Evolutionary conservation across 2,329 filamentous ascomycete species (phyloP).

Genomic region (Zalaria sp.): DNA sequence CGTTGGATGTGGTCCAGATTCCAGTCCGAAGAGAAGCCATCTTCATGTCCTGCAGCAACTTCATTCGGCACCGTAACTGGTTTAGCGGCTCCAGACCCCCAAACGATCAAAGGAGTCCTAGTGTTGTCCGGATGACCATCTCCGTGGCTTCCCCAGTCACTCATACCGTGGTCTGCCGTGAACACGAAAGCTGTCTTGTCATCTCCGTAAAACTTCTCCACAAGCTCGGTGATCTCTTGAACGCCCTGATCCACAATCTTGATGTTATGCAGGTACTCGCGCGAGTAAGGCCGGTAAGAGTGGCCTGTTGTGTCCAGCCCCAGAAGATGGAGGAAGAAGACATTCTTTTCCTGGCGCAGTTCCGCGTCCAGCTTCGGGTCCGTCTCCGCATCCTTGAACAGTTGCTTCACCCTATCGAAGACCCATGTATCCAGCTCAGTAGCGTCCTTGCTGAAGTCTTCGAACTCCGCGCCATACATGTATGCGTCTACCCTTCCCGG

Average conservation of each 20-base stretch:
- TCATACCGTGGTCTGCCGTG: conserved; percentile 98
- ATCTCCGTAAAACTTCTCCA: conserved; percentile 71
- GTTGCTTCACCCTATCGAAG: conserved; percentile 78
- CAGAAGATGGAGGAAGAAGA: conserved; percentile 90
- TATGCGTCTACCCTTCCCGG: conserved; percentile 78
- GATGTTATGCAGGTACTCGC: conserved; percentile 89
- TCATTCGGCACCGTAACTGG: conserved; percentile 45
- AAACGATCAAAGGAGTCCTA: conserved; percentile 78
- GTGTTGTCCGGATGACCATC: conserved; percentile 97
- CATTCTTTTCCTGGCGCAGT: conserved; percentile 68
- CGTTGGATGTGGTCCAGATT: conserved; percentile 63
- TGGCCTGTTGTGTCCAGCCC: conserved; percentile 89
- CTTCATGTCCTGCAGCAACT: conserved; percentile 70
- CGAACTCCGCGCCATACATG: conserved; percentile 68
- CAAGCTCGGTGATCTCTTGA: conserved; percentile 63
- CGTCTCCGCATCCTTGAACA: conserved; percentile 67
- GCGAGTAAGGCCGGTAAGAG: conserved; percentile 75
- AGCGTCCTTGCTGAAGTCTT: conserved; percentile 80
- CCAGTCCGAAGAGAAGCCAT: conserved; percentile 80
- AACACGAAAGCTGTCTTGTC: conserved; percentile 89
- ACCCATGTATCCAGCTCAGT: conserved; percentile 82
- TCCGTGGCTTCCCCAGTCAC: conserved; percentile 96
- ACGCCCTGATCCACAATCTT: conserved; percentile 88
- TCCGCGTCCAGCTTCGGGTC: conserved; percentile 62
- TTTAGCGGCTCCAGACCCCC: conserved; percentile 80